Percentiles rank a stretch among this genome's conserved stretches.
phyloP scores from a whole-genome alignment of 805 yeast genomes.

The Brettanomyces nanus region DNA sequence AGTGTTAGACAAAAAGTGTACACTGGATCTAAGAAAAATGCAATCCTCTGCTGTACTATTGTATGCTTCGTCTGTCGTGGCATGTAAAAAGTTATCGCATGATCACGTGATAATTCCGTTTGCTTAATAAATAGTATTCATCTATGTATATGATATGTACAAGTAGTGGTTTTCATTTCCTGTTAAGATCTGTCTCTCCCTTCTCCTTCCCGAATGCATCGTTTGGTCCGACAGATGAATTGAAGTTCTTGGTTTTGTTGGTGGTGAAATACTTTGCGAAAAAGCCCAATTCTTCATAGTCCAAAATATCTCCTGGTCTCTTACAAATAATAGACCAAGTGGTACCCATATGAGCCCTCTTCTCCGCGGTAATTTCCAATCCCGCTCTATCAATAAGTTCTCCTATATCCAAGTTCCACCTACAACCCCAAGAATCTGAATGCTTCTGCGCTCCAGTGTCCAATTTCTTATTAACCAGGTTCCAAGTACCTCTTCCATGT shows the following conservation, averaged over 20 bases:
- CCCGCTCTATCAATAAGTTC: conserved; percentile 80
- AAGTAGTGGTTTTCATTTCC: too few relatives aligned
- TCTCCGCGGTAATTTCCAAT: conserved; percentile 70
- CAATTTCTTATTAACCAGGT: conserved; percentile 66
- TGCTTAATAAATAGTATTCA: too few relatives aligned
- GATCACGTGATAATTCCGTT: too few relatives aligned
- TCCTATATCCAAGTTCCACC: conserved; percentile 95
- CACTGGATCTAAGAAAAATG: too few relatives aligned
- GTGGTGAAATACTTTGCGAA: conserved; percentile 40
- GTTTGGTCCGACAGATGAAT: conserved; percentile 18
- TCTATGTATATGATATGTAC: too few relatives aligned
- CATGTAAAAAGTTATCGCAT: too few relatives aligned
- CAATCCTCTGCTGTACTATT: not conserved
- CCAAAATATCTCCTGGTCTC: conserved; percentile 56
- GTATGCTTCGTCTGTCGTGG: not conserved
- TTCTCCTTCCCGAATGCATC: conserved; percentile 5
- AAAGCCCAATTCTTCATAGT: conserved; percentile 38
- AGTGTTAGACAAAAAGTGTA: too few relatives aligned
- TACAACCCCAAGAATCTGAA: conserved; percentile 89
- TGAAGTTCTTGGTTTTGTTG: conserved; percentile 21
- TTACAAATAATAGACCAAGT: conserved; percentile 82
- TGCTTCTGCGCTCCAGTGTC: conserved; percentile 80
- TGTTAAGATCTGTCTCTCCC: too few relatives aligned
- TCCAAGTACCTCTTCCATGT: conserved; percentile 85
- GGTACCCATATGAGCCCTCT: conserved; percentile 82